These are phyloP conservation scores for Macrolepiota dolichaula DNA, from an alignment of 768 basidiomycete genomes.

Conservation along the genomic window DNA sequence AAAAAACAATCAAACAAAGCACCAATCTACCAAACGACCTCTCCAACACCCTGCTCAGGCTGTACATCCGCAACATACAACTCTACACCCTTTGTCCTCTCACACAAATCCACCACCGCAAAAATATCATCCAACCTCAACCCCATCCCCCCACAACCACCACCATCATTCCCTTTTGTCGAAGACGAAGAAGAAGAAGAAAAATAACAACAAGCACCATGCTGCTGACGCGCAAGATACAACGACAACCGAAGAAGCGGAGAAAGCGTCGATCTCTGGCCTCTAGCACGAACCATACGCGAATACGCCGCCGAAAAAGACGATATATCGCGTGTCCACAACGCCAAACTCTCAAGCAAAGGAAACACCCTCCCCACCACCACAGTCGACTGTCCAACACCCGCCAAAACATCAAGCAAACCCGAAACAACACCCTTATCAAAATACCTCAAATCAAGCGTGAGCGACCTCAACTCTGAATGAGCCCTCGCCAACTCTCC, in stretches of 20 bases:
- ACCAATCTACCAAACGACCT: background rate
- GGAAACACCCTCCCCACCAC: too few relatives aligned
- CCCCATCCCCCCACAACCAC: too few relatives aligned
- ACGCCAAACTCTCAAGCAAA: background rate
- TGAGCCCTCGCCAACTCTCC: background rate
- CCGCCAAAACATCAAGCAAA: background rate
- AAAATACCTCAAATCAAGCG: conserved; percentile 8
- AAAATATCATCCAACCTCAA: conserved; percentile 5
- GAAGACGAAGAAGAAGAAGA: background rate
- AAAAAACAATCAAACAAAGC: too few relatives aligned
- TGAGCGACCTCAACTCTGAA: conserved; percentile 1
- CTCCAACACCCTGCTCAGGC: conserved; percentile 1
- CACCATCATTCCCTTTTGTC: too few relatives aligned
- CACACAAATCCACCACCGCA: background rate
- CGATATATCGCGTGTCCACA: conserved; percentile 5
- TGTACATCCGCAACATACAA: conserved; percentile 1
- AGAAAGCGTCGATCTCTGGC: background rate
- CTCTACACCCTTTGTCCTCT: background rate
- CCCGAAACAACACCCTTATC: background rate
- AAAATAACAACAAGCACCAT: conserved; percentile 4
- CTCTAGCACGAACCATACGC: background rate
- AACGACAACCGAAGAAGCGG: background rate
- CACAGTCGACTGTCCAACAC: background rate
- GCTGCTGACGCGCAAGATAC: conserved; percentile 2
- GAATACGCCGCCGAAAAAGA: background rate